These are phyloP conservation scores for Dactylellina leptospora DNA, from an alignment of 2,329 filamentous ascomycete species.

Conservation along the genomic window DNA sequence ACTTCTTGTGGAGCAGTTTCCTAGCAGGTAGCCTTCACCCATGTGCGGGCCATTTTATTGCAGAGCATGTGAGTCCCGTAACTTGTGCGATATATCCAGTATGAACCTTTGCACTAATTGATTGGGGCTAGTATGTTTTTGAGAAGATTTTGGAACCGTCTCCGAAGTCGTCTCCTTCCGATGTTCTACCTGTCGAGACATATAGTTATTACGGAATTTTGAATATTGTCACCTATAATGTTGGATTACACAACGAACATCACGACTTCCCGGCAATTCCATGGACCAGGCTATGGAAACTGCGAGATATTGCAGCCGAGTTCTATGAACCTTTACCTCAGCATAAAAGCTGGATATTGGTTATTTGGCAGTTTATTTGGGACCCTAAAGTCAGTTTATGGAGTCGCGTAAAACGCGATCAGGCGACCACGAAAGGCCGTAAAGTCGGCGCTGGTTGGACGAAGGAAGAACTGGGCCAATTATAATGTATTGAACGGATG, in stretches of 20 bases:
- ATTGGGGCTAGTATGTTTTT: constrained; percentile 71
- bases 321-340: constrained; percentile 89
- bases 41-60: constrained; percentile 96
- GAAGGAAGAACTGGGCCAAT: constrained; percentile 50
- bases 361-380: constrained; percentile 94
- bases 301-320: constrained; percentile 83
- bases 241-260: constrained; percentile 97
- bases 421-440: constrained; percentile 68
- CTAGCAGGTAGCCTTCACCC: constrained; percentile 93
- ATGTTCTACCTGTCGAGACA: constrained; percentile 80
- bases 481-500: too few relatives aligned
- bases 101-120: background rate
- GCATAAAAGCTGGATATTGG: constrained; percentile 89
- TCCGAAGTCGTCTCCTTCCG: constrained; percentile 68
- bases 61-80: constrained; percentile 72
- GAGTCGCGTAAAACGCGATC: constrained; percentile 90
- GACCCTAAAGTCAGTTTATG: constrained; percentile 89
- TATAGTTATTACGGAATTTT: constrained; percentile 95
- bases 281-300: constrained; percentile 82
- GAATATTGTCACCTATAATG: constrained; percentile 94
- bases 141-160: constrained; percentile 67
- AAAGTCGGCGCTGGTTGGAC: constrained; percentile 64
- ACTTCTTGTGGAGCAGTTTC: constrained; percentile 89
- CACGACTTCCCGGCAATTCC: constrained; percentile 98
- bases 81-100: background rate